phyloP scores from a whole-genome alignment of 2,329 filamentous ascomycete species.

The Bipolaris bicolor region DNA sequence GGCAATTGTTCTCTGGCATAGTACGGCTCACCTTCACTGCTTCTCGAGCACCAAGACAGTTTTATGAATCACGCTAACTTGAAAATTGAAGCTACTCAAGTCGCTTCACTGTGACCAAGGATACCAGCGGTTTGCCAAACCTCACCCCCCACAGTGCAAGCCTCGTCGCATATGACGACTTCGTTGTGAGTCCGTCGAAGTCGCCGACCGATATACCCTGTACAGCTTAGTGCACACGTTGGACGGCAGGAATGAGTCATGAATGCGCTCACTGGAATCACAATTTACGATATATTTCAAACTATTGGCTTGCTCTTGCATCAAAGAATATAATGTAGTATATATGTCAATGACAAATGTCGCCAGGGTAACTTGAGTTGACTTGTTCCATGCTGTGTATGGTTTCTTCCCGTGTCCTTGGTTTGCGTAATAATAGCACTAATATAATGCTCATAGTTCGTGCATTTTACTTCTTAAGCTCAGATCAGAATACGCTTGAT shows the following conservation, averaged over 20 bases:
- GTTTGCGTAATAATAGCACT: not conserved
- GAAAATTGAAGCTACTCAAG: constrained; percentile 5
- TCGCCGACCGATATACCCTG: constrained; percentile 9
- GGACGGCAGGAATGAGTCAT: not conserved
- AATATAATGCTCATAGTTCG: not conserved
- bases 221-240: not conserved
- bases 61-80: not conserved
- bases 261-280: not conserved
- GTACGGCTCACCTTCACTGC: not conserved
- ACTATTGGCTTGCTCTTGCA: not conserved
- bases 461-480: not conserved
- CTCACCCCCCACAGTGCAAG: constrained; percentile 6
- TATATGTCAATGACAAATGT: not conserved
- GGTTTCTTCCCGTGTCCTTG: not conserved
- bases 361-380: not conserved
- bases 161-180: constrained; percentile 7
- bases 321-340: not conserved
- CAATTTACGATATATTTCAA: not conserved
- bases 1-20: constrained; percentile 12
- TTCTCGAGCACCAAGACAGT: not conserved
- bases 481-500: not conserved
- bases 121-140: not conserved
- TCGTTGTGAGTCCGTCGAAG: not conserved
- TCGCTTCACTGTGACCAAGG: constrained; percentile 8
- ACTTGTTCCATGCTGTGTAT: not conserved